Conservation (phyloP, 2,329 filamentous ascomycete species). For the Colletotrichum sp. region DNA sequence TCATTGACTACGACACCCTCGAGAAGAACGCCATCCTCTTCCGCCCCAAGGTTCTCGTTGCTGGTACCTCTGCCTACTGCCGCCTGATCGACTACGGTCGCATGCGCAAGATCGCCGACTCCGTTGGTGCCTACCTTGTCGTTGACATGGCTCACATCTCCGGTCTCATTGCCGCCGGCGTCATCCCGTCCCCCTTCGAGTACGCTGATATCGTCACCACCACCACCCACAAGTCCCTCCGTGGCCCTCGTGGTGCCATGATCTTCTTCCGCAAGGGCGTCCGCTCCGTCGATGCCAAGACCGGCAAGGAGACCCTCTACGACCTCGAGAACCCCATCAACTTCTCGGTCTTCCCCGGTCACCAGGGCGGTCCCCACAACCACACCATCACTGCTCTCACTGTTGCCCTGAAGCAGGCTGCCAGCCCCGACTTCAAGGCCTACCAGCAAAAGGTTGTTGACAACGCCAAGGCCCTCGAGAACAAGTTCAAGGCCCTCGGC, state of each 20-base stretch:
- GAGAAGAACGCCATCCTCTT: slow-evolving; percentile 90
- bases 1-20: slow-evolving; percentile 96
- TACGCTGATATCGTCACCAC: slow-evolving; percentile 97
- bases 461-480: slow-evolving; percentile 92
- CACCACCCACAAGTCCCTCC: slow-evolving; percentile 98
- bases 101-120: slow-evolving; percentile 96
- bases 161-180: slow-evolving; percentile 88
- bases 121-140: slow-evolving; percentile 90
- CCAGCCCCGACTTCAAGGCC: slow-evolving; percentile 85
- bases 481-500: slow-evolving; percentile 82
- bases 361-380: slow-evolving; percentile 98
- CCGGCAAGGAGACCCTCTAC: slow-evolving; percentile 87
- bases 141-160: slow-evolving; percentile 99
- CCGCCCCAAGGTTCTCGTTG: slow-evolving; percentile 94
- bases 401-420: slow-evolving; percentile 93
- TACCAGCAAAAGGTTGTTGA: slow-evolving; percentile 93
- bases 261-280: slow-evolving; percentile 99
- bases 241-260: slow-evolving; percentile 97
- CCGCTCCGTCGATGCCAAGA: slow-evolving; percentile 87
- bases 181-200: slow-evolving; percentile 91
- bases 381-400: slow-evolving; percentile 98
- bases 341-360: slow-evolving; percentile 98
- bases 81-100: slow-evolving; percentile 95
- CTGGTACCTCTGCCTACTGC: slow-evolving; percentile 98
- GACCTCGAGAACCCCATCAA: slow-evolving; percentile 97